Evolutionary conservation across 345 rosid genomes (phyloP), one percentile per base, ranked within the genome.

Genomic region (Arabidopsis thaliana): DNA sequence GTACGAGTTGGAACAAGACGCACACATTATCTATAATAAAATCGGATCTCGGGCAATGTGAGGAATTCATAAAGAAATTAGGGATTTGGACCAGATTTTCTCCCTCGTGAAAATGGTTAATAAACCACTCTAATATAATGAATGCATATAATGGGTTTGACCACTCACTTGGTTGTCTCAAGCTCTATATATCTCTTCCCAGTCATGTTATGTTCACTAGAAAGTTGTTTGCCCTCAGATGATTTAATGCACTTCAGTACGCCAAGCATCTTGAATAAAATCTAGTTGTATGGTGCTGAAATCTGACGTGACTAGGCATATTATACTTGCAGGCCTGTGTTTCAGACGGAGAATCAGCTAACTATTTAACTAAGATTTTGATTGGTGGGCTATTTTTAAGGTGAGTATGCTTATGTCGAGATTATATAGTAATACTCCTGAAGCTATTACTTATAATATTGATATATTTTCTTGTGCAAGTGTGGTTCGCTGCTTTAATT

Each of bases 351-450:
- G 93, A 89, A 77, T 79, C 40, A 69, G 86, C 91, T 53, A 91
- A 82, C 69, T 84, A 85, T 76, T 84, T 93, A 89, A 90, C 98
- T 13, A 92, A 78, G 74, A 82, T 92, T 74, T 67, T 81, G 84
- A 73, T 95, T 55, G 88, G 91, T 66, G 99, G 99, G 48, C 72
- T 92, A 41, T 95, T 95, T 82, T 80, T 95, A 75, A 92, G 99
- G 99, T 91, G 79, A 82, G 34, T 6, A 73, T 78, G 28, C 65
- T 53, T 61, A 41, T 53, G 33, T 34, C 28, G 8, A 16, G 20
- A 16, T 16, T 16, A 16, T 16, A 16, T 16, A 16, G 20, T 16
- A 16, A 16, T 16, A 16, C 20, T 16, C 20, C 20, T 16, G 20
- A 16, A 16, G 20, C 20, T 16, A 16, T 16, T 16, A 16, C 20